Evolutionary conservation across 306 rosid species (phyloP).

Genomic region (Gynostemma pentaphyllum): DNA sequence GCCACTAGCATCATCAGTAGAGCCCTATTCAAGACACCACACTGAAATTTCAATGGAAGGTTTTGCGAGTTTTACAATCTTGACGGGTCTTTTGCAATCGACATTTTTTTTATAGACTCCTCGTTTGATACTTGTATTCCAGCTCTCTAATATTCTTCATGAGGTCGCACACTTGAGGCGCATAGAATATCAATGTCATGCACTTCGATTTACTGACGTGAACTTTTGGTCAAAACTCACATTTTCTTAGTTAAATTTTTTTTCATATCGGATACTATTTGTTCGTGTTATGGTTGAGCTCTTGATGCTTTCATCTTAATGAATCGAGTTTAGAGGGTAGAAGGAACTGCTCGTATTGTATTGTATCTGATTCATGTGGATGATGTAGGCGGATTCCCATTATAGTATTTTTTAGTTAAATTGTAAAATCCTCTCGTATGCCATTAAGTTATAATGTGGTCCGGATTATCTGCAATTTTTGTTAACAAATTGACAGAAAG

Average conservation of each 20-base stretch:
- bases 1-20: conserved; percentile 84
- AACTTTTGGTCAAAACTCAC: background rate
- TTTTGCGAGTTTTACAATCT: background rate
- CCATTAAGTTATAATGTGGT: too few species aligned
- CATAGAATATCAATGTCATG: background rate
- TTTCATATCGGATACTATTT: background rate
- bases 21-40: conserved; percentile 47
- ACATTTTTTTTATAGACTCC: background rate
- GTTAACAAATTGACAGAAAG: too few species aligned
- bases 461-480: too few species aligned
- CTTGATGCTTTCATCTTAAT: background rate
- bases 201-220: background rate
- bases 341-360: background rate
- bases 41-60: conserved; percentile 16
- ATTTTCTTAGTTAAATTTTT: background rate
- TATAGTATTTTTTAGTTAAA: too few species aligned
- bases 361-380: too few species aligned
- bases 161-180: background rate
- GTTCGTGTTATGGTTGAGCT: background rate
- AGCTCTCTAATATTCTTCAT: background rate
- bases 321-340: background rate
- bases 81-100: background rate
- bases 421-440: too few species aligned
- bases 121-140: background rate
- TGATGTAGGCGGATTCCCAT: too few species aligned